Percentiles rank a stretch among this genome's conserved stretches.
These are phyloP conservation scores for Pseudogymnoascus sp. DNA, from an alignment of 2,329 filamentous ascomycete genomes.

Conservation along the genomic window DNA sequence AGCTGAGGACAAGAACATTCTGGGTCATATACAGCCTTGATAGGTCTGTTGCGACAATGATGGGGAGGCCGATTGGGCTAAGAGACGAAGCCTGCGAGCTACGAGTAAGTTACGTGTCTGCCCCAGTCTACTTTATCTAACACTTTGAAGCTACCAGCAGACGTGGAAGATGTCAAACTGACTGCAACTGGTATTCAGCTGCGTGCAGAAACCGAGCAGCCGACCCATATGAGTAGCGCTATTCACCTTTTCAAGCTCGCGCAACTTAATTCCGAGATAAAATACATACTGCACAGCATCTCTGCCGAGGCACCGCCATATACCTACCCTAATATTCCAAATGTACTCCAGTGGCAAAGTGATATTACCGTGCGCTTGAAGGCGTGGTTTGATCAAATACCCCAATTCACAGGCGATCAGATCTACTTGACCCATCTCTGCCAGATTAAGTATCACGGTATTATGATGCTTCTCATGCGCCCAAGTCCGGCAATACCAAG, in stretches of 20 bases:
- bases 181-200: conserved; percentile 13
- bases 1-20: conserved; percentile 48
- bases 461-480: conserved; percentile 42
- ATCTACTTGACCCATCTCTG: conserved; percentile 31
- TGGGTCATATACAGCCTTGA: conserved; percentile 48
- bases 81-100: conserved; percentile 49
- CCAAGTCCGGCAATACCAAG: conserved; percentile 46
- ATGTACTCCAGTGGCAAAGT: conserved; percentile 40
- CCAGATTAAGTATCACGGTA: conserved; percentile 39
- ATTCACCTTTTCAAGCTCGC: conserved; percentile 43
- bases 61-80: conserved; percentile 48
- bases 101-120: conserved; percentile 30
- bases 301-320: conserved; percentile 40
- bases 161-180: conserved; percentile 18
- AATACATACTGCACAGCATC: conserved; percentile 48
- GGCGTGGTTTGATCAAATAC: conserved; percentile 35
- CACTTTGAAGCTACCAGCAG: conserved; percentile 16
- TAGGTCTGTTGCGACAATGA: conserved; percentile 45
- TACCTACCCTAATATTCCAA: conserved; percentile 39
- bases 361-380: conserved; percentile 35
- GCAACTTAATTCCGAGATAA: conserved; percentile 49
- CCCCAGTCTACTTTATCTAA: neutral
- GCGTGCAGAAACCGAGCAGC: conserved; percentile 13
- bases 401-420: conserved; percentile 18
- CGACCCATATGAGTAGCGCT: conserved; percentile 34